These are phyloP conservation scores for Inga oerstediana DNA, from an alignment of 306 rosid species.

Conservation along the genomic window DNA sequence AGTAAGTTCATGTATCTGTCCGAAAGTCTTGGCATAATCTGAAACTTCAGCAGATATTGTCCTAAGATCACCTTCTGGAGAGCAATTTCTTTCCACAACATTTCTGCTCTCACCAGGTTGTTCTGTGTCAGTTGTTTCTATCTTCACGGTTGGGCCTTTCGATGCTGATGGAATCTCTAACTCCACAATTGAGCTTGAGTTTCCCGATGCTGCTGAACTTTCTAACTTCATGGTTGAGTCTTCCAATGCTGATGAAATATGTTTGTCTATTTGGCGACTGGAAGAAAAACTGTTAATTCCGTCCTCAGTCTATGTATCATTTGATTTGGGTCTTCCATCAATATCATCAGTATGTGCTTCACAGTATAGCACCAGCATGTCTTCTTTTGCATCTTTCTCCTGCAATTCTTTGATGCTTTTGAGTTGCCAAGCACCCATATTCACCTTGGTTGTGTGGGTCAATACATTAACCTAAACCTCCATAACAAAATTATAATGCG, in stretches of 20 bases:
- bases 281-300: background rate
- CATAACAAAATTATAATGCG: conserved; percentile 3
- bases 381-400: too few relatives aligned
- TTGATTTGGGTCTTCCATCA: too few relatives aligned
- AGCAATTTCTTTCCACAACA: conserved; percentile 7
- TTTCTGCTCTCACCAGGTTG: conserved; percentile 16
- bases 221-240: conserved; percentile 24
- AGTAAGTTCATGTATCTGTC: conserved; percentile 23
- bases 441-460: conserved; percentile 50
- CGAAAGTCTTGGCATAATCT: conserved; percentile 9
- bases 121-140: conserved; percentile 28
- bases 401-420: conserved; percentile 35
- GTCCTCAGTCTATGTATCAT: too few relatives aligned
- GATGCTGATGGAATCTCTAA: conserved; percentile 31
- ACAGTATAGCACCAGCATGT: too few relatives aligned
- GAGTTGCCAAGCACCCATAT: conserved; percentile 53
- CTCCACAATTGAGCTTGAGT: background rate
- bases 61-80: conserved; percentile 4
- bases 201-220: conserved; percentile 30
- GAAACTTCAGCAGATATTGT: conserved; percentile 28
- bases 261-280: conserved; percentile 32
- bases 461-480: conserved; percentile 43
- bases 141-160: conserved; percentile 15
- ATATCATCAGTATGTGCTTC: too few relatives aligned
- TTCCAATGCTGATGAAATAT: conserved; percentile 28